Conservation (phyloP, 805 yeast genomes). For the Metschnikowia matae region DNA sequence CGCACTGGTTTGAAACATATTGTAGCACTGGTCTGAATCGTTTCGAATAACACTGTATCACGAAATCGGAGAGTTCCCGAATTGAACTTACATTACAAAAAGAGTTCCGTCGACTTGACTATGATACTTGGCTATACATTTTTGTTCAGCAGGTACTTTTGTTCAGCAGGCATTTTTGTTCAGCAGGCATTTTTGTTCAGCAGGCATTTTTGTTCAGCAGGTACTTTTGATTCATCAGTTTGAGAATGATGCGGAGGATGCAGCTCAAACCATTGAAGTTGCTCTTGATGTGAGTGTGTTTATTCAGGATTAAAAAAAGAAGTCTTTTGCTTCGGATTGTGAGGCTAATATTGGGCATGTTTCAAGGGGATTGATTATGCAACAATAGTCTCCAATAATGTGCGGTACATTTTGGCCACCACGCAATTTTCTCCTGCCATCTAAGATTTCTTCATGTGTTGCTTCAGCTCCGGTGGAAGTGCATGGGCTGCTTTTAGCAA, state of each 20-base stretch:
- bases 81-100: constrained; percentile 45
- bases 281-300: constrained; percentile 81
- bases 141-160: constrained; percentile 77
- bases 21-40: too few relatives aligned
- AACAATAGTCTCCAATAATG: constrained; percentile 47
- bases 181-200: too few relatives aligned
- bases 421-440: constrained; percentile 74
- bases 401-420: constrained; percentile 60
- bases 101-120: constrained; percentile 69
- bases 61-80: constrained; percentile 26
- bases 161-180: too few relatives aligned
- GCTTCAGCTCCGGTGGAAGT: constrained; percentile 57
- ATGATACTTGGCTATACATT: constrained; percentile 80
- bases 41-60: too few relatives aligned
- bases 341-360: constrained; percentile 54
- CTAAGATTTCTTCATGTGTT: constrained; percentile 60
- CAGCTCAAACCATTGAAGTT: constrained; percentile 54
- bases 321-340: constrained; percentile 61
- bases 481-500: constrained; percentile 63
- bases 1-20: too few relatives aligned
- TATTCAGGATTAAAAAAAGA: constrained; percentile 55
- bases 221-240: constrained; percentile 60
- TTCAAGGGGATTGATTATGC: constrained; percentile 48
- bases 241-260: constrained; percentile 58
- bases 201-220: too few relatives aligned